A percentile compares a stretch with the other conserved stretches of the same genome.
These are phyloP conservation scores for Marchantia paleacea DNA, from an alignment of 225 moss, liverwort and hornwort species.

Conservation along the genomic window DNA sequence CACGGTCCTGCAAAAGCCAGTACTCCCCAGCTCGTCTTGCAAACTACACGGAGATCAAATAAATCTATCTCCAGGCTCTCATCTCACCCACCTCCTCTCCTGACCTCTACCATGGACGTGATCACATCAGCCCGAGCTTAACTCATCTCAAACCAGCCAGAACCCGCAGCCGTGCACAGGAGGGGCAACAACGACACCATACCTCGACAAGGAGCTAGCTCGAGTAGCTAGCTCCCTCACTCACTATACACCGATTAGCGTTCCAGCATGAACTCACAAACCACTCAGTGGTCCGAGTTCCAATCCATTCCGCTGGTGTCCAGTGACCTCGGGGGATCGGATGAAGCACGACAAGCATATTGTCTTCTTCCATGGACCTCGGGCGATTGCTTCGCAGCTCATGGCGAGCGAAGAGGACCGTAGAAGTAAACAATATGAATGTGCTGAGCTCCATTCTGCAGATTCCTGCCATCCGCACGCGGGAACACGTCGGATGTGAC, in stretches of 20 bases:
- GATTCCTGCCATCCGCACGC: too few relatives aligned
- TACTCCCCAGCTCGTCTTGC: not conserved
- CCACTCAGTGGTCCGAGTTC: not conserved
- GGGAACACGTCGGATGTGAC: too few relatives aligned
- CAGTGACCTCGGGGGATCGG: not conserved
- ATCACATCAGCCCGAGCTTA: not conserved
- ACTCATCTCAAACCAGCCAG: too few relatives aligned
- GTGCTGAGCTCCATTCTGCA: not conserved
- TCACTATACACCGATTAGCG: not conserved
- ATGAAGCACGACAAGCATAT: constrained; percentile 5
- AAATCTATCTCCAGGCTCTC: not conserved
- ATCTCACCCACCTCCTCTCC: not conserved
- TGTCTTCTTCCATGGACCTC: constrained; percentile 14
- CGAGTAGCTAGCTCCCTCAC: not conserved
- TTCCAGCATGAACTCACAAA: not conserved
- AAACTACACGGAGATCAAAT: not conserved
- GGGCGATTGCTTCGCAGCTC: too few relatives aligned
- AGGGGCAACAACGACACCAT: not conserved
- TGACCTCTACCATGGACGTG: not conserved
- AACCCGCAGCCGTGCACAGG: too few relatives aligned
- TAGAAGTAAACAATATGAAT: constrained; percentile 11
- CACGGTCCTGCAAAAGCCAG: too few relatives aligned
- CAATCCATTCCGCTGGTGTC: not conserved
- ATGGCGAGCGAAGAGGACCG: not conserved
- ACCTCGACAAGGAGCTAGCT: not conserved